phyloP scores from a whole-genome alignment of 2,329 filamentous ascomycete genomes.

The Fusarium sororula region DNA sequence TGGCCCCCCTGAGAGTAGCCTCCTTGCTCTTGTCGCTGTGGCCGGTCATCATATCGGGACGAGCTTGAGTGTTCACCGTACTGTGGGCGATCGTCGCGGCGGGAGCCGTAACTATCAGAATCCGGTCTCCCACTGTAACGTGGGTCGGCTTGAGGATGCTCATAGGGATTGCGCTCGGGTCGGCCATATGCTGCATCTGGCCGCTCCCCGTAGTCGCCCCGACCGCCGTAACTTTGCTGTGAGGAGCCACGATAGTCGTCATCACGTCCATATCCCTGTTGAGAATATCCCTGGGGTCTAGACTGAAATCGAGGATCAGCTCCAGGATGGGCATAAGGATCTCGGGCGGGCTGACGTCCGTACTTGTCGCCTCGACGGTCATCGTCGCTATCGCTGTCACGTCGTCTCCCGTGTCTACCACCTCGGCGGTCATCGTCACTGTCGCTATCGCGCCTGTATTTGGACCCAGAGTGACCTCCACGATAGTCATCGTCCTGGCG shows the following conservation, averaged over 20 bases:
- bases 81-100: slow-evolving; percentile 10
- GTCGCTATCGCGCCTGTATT: not conserved
- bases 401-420: not conserved
- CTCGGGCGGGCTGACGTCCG: not conserved
- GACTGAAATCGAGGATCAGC: slow-evolving; percentile 25
- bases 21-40: slow-evolving; percentile 2
- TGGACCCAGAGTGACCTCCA: not conserved
- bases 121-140: slow-evolving; percentile 8
- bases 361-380: slow-evolving; percentile 1
- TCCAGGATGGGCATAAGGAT: slow-evolving; percentile 22
- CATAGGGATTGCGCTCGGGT: not conserved
- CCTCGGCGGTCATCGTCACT: slow-evolving; percentile 2
- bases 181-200: not conserved
- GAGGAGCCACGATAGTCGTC: slow-evolving; percentile 8
- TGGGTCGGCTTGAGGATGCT: slow-evolving; percentile 18
- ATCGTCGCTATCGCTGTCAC: not conserved
- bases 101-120: slow-evolving; percentile 2
- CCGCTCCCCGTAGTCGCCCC: not conserved
- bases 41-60: slow-evolving; percentile 8
- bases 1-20: not conserved
- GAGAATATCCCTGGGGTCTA: slow-evolving; percentile 12
- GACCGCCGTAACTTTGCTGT: slow-evolving; percentile 4
- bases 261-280: slow-evolving; percentile 5
- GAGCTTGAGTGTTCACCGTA: not conserved
- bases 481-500: slow-evolving; percentile 15